Base-by-base conservation (phyloP, 176 grass and related monocot species). In the Ampelocalamus luodianensis region DNA sequence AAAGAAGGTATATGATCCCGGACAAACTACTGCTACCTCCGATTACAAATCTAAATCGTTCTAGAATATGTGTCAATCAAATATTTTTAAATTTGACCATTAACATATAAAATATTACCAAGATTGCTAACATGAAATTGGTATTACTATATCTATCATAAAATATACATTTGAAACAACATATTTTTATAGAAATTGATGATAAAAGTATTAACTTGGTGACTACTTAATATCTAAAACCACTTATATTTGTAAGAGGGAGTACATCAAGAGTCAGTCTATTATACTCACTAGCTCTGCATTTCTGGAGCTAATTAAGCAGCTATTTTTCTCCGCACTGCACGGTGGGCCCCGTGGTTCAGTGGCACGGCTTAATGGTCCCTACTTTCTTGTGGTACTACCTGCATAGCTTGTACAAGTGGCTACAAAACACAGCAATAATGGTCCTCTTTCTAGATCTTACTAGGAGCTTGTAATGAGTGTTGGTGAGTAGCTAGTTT, bases 1-100 rank as follows among this genome's bases (percentile, higher is more conserved):
- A 71, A 45, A 45, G 51, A 55, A 60, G n/a, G 84, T 20, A 79
- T 79, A 76, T 10, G 75, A 72, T 86, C 61, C 66, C 42, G 8
- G 53, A 63, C 64, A 85, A 69, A 56, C 38, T 16, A 29, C 0
- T 29, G 29, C 29, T 29, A 29, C 29, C 29, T 29, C 29, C 29
- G 1, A 29, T 29, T 29, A 0, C 29, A 29, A 29, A 29, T 29
- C 29, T 29, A 29, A 29, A 29, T 29, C 29, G 29, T 29, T 29
- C 1, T 29, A 29, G 1, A 29, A 29, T 29, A 0, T 29, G 29
- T 29, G 29, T 1, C 29, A 29, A 1, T 29, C 29, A 29, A 29
- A 29, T 29, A 29, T 29, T 29, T 29, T 29, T 29, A 29, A 29
- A 1, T 29, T 29, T 29, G 29, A 29, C 29, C 29, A 29, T 29